A percentile compares a stretch with the other conserved stretches of the same genome.
Conservation (phyloP, 192 early-diverging fungal genomes). For the Thamnidium elegans region DNA sequence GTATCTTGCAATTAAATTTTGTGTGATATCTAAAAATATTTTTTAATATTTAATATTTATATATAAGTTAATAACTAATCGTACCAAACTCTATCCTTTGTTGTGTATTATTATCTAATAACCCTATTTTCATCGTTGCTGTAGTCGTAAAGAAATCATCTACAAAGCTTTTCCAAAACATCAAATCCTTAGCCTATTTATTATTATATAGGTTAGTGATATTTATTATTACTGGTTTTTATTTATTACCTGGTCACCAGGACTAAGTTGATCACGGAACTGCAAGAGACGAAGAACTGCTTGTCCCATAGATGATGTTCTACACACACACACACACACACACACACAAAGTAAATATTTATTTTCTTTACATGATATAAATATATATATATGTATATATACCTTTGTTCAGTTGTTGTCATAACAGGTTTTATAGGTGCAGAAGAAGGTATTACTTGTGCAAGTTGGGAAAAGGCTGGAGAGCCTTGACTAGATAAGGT, state of each 20-base stretch:
- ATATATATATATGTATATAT: neutral
- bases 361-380: neutral
- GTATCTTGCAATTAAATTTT: conserved; percentile 8
- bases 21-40: neutral
- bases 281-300: conserved; percentile 29
- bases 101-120: conserved; percentile 2
- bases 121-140: neutral
- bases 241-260: neutral
- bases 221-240: neutral
- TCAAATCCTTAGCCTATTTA: neutral
- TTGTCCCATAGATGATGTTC: conserved; percentile 13
- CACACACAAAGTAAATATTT: neutral
- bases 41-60: neutral
- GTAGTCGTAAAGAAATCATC: neutral
- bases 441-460: conserved; percentile 2
- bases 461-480: conserved; percentile 10
- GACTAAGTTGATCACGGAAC: conserved; percentile 17
- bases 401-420: neutral
- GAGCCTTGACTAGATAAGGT: conserved; percentile 18
- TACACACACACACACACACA: neutral
- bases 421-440: neutral
- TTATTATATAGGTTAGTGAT: neutral
- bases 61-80: neutral
- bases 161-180: conserved; percentile 4
- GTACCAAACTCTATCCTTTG: conserved; percentile 7